phyloP scores from a whole-genome alignment of 257 asterid species.

The Scutellaria galericulata region DNA sequence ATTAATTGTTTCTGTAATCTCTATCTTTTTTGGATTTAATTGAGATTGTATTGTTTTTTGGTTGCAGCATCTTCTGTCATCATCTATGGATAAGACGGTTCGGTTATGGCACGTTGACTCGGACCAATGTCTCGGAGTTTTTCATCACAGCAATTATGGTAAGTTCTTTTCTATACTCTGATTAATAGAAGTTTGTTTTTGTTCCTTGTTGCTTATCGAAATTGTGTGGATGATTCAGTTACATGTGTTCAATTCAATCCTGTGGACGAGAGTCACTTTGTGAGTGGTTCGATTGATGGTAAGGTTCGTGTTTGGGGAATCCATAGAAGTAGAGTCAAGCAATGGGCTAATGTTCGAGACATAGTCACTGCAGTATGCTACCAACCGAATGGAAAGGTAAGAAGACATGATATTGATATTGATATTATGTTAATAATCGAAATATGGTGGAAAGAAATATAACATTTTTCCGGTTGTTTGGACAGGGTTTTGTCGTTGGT shows the following conservation, averaged over 20 bases:
- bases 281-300: conserved; percentile 86
- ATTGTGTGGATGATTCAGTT: conserved; percentile 48
- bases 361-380: conserved; percentile 74
- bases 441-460: too few species aligned
- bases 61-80: conserved; percentile 71
- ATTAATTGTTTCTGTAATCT: not conserved
- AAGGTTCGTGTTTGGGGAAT: conserved; percentile 87
- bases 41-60: conserved; percentile 1
- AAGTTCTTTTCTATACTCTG: conserved; percentile 12
- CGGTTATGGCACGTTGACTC: conserved; percentile 71
- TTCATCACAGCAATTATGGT: conserved; percentile 79
- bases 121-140: conserved; percentile 61
- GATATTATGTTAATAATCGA: too few species aligned
- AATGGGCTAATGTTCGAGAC: conserved; percentile 64
- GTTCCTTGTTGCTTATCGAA: not conserved
- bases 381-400: conserved; percentile 79
- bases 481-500: conserved; percentile 80
- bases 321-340: conserved; percentile 56
- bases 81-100: conserved; percentile 80
- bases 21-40: conserved; percentile 9
- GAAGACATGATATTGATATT: conserved; percentile 28
- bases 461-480: not conserved
- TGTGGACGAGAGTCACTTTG: conserved; percentile 65
- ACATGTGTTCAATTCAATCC: conserved; percentile 91
- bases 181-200: conserved; percentile 1